Evolutionary conservation across 139 green algal genomes (phyloP), one percentile per base, ranked within the genome.

Genomic region (Ettlia oleoabundans): DNA sequence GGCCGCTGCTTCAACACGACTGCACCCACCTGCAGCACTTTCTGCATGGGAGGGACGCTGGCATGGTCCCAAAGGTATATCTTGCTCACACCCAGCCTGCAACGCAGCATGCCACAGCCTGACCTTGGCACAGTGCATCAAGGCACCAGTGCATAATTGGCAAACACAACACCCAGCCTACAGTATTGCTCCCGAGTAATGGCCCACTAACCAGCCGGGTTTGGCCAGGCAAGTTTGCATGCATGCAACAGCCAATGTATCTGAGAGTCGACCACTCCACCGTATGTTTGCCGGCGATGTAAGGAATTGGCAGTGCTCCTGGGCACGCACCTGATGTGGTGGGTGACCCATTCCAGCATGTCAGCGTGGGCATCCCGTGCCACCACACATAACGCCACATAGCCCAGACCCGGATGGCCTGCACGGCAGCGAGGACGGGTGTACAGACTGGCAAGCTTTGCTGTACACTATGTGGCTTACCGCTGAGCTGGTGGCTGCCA

Each of bases 1-100:
- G n/a, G n/a, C n/a, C n/a, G n/a, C n/a, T n/a, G n/a, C n/a, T n/a
- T n/a, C n/a, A n/a, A n/a, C n/a, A n/a, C n/a, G n/a, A n/a, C n/a
- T n/a, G n/a, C n/a, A n/a, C 75, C 24, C 58, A 81, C 75, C 75
- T 81, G 65, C 55, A 81, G 38, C 52, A 85, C 51, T 1, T 38
- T 32, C 32, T 63, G 6, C 52, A 89, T 65, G 2, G 80, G 85
- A 13, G 85, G 85, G 0, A 70, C 32, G 43, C 80, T 86, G 33
- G 37, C 61, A 38, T 89, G 66, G 80, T 89, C 85, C 69, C 70
- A 85, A 22, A 85, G 30, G 33, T 85, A 85, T 4, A 85, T 66
- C 26, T 33, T 75, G 58, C 55, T 62, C 32, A 80, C 70, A 1
- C 80, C 80, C 64, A 83, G 78, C 66, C 78, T 83, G 78, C 37